Evolutionary conservation across 257 asterid species (phyloP), one percentile per base, ranked within the genome.

Genomic region (Fraxinus pennsylvanica): DNA sequence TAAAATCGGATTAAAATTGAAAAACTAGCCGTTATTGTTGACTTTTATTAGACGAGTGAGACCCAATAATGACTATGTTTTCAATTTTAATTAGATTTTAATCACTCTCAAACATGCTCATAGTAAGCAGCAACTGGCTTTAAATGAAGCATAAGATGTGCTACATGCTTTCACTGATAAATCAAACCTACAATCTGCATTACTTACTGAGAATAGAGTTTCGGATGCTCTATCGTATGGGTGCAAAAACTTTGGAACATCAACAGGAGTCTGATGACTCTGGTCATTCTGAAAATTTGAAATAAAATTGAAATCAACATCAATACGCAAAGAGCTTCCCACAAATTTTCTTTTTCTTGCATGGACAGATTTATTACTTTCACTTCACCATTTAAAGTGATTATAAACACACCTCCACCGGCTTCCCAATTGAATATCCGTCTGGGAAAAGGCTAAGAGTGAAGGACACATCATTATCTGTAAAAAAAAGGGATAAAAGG

Each of bases 201-300:
- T 69, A 88, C 96, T 82, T 78, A 95, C 99, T 78, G 96, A 92
- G 80, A 95, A 95, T 54, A 95, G 92, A 81, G 92, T 78, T 87
- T 93, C 99, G 0, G 99, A 91, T 78, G 97, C 87, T 87, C 98
- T 89, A 76, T 93, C 97, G 77, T 93, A 95, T 45, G 98, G 96
- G 79, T 88, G 99, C 82, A 95, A 82, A 36, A 84, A 78, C 84
- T 90, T 93, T n/a, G 96, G 97, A 74, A 86, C 83, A 54, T 91
- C 88, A 29, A 78, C 76, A 32, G 90, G 78, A 30, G 84, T 70
- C 80, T 85, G 94, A 69, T 80, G 82, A 38, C 82, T 90, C 50
- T 87, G 54, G 67, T 89, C 93, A 81, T 80, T 88, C 98, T 93
- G 96, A 57, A 81, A 85, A 65, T 65, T 65, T 68, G 78, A 12